Evolutionary conservation across 768 basidiomycete genomes (phyloP).

Genomic region (Boletus huronensis): DNA sequence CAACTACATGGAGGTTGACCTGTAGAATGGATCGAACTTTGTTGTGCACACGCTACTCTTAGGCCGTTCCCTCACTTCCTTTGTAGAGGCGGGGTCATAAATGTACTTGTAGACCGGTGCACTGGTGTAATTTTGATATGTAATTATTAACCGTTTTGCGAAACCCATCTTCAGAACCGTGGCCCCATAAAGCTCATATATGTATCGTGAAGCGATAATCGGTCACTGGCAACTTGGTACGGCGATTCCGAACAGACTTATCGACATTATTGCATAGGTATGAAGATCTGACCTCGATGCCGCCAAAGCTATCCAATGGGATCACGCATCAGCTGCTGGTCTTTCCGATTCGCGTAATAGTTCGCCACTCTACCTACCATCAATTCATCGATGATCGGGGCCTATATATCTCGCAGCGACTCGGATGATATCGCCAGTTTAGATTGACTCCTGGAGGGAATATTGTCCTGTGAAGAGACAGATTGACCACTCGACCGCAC

Average conservation of each 20-base stretch:
- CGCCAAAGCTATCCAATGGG: not conserved
- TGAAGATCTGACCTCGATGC: not conserved
- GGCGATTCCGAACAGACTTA: not conserved
- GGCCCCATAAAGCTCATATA: not conserved
- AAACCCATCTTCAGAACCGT: not conserved
- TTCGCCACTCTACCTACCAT: not conserved
- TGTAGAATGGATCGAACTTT: slow-evolving; percentile 8
- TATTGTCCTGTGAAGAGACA: not conserved
- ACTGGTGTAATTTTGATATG: not conserved
- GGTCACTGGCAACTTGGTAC: not conserved
- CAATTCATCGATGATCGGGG: not conserved
- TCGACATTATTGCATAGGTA: not conserved
- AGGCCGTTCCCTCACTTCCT: not conserved
- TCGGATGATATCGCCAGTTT: not conserved
- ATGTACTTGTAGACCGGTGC: slow-evolving; percentile 9
- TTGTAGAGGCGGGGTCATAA: not conserved
- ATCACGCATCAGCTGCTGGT: not conserved
- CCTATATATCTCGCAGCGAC: not conserved
- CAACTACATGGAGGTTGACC: slow-evolving; percentile 31
- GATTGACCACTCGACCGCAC: too few species aligned
- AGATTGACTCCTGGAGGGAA: not conserved
- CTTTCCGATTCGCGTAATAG: not conserved
- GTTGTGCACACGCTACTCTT: not conserved
- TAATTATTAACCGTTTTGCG: not conserved
- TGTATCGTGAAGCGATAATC: not conserved